phyloP scores from a whole-genome alignment of 2,329 filamentous ascomycete genomes.

The Penicillium sp. region DNA sequence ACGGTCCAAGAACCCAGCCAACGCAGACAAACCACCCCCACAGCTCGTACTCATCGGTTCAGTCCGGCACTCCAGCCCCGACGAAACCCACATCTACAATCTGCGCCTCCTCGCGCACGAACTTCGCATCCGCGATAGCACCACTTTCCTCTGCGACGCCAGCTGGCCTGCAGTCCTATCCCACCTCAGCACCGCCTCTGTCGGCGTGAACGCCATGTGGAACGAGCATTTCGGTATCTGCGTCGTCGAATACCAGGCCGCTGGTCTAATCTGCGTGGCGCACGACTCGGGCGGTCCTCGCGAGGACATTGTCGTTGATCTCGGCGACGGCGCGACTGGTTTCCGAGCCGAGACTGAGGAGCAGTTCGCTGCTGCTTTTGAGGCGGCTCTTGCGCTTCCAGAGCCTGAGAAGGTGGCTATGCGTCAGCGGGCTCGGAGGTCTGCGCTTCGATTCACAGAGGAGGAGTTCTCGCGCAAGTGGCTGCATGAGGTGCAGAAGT shows the following conservation, averaged over 20 bases:
- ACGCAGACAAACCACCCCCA: conserved; percentile 43
- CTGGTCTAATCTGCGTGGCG: conserved; percentile 86
- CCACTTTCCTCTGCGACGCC: conserved; percentile 85
- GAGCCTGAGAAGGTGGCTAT: conserved; percentile 64
- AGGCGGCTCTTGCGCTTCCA: conserved; percentile 65
- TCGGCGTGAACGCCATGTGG: conserved; percentile 99
- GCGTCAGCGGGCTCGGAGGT: conserved; percentile 68
- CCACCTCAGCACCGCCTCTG: conserved; percentile 68
- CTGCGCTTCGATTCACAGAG: conserved; percentile 80
- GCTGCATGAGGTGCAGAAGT: conserved; percentile 66
- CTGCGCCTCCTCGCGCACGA: conserved; percentile 81
- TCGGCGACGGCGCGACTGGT: conserved; percentile 74
- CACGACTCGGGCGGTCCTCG: conserved; percentile 92
- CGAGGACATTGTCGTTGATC: conserved; percentile 79
- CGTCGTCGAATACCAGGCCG: conserved; percentile 96
- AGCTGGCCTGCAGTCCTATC: conserved; percentile 81
- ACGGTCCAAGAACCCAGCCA: conserved; percentile 48
- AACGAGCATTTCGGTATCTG: conserved; percentile 99
- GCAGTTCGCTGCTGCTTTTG: conserved; percentile 78
- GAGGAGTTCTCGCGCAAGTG: conserved; percentile 77
- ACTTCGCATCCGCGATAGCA: conserved; percentile 73
- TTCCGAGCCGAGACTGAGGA: conserved; percentile 76
- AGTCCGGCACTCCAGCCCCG: conserved; percentile 64
- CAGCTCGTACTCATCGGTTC: conserved; percentile 82
- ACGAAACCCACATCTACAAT: conserved; percentile 67